Evolutionary conservation across 2,329 filamentous ascomycete genomes (phyloP), one percentile per base, ranked within the genome.

Genomic region (Pseudocercospora musae): DNA sequence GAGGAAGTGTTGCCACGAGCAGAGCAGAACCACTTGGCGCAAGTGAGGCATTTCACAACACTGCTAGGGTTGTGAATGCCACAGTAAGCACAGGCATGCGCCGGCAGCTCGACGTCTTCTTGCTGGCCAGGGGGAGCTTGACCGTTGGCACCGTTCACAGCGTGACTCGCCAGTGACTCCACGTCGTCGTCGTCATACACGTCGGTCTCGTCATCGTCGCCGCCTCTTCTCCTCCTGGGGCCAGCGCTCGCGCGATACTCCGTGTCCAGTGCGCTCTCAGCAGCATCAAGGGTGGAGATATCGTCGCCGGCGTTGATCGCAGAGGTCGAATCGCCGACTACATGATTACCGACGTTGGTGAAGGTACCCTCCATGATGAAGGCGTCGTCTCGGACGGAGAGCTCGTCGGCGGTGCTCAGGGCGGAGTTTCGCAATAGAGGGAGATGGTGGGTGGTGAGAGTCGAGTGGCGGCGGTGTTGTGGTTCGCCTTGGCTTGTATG

Each of bases 1-100:
- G 94, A 97, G 57, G 91, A 96, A 18, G 93, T 93, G 78, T 97
- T 99, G 69, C 95, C 94, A 72, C 94, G 91, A 63, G 94, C 93
- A 78, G 93, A 98, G 80, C 95, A 99, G 77, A 99, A 99, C 95
- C 95, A 99, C 76, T 98, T 99, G 81, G 87, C 94, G 82, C 95
- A 99, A 64, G 89, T 85, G 64, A 99, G 84, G 75, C 95, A 99
- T 80, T 97, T 98, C 71, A 99, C 95, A 61, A 99, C 96, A 68
- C 90, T 95, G 75, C 90, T 89, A 1, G 95, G 89, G 62, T 96
- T 96, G 80, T 99, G 95, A 67, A 99, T 99, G 63, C 95, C 95
- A 76, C 95, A 99, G 80, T 87, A 96, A 88, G 93, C 91, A 89
- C 94, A 99, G 69, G 96, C 95, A 81, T 99, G 95, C 66, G 91